phyloP scores from a whole-genome alignment of 345 rosid species.

The Eucalyptus victrix region DNA sequence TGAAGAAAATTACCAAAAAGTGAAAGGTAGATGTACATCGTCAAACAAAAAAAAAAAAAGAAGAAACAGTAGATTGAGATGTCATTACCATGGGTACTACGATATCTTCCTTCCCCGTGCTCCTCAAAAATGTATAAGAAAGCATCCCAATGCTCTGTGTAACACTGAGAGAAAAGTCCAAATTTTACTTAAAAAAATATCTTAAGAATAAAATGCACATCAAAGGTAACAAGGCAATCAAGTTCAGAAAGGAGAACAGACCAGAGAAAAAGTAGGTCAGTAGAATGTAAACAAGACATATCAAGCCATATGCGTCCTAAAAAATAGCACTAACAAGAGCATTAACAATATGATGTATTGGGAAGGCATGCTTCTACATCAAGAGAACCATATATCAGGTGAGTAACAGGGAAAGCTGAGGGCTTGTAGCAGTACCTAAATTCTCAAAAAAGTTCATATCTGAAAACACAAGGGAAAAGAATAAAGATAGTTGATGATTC shows the following conservation, averaged over 20 bases:
- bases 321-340: not conserved
- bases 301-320: not conserved
- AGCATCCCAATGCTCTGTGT: conserved; percentile 90
- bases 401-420: not conserved
- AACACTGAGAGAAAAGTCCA: conserved; percentile 36
- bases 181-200: not conserved
- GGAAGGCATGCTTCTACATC: not conserved
- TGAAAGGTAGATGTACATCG: not conserved
- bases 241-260: not conserved
- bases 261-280: not conserved
- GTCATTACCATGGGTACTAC: conserved; percentile 88
- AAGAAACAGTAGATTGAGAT: not conserved
- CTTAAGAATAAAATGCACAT: not conserved
- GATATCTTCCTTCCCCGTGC: conserved; percentile 88
- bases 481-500: not conserved
- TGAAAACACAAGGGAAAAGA: not conserved
- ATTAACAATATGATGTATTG: not conserved
- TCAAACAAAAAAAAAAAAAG: not conserved
- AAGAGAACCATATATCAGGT: not conserved
- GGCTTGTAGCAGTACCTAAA: not conserved
- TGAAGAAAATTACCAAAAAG: not conserved
- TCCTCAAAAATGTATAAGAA: conserved; percentile 85
- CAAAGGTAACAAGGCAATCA: not conserved
- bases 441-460: not conserved
- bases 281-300: not conserved